A percentile compares a stretch with the other conserved stretches of the same genome.
Evolutionary conservation across 176 grass and related monocot species (phyloP).

Genomic region (Zoysia pacifica): DNA sequence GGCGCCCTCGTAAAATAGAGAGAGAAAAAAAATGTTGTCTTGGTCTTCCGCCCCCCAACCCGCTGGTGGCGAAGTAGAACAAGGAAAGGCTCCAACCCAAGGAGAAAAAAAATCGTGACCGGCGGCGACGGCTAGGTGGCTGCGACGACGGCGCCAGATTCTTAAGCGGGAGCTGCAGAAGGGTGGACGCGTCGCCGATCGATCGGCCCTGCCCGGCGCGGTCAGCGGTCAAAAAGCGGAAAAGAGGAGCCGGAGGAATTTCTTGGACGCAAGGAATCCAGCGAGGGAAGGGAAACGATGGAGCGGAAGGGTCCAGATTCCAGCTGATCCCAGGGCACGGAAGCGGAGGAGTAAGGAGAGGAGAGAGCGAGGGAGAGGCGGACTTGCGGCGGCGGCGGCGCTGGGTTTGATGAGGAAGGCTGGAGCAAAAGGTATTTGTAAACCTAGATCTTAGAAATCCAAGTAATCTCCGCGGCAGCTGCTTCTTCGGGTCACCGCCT

Average conservation of each 20-base stretch:
- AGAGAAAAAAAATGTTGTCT: constrained; percentile 42
- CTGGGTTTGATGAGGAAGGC: constrained; percentile 54
- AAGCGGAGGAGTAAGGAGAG: background rate
- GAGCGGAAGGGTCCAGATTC: constrained; percentile 22
- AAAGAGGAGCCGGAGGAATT: constrained; percentile 34
- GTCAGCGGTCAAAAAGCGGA: constrained; percentile 30
- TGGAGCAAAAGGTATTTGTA: constrained; percentile 58
- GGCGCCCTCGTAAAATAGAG: constrained; percentile 33
- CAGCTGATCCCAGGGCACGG: constrained; percentile 17
- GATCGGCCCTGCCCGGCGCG: constrained; percentile 4
- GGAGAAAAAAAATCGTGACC: constrained; percentile 26
- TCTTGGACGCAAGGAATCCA: constrained; percentile 57
- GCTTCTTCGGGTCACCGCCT: constrained; percentile 10
- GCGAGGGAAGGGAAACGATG: constrained; percentile 30
- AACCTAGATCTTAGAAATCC: constrained; percentile 67
- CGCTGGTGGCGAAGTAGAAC: constrained; percentile 52
- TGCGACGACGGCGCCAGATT: background rate
- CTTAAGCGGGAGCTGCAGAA: background rate
- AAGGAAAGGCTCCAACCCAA: constrained; percentile 44
- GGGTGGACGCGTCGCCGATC: constrained; percentile 31
- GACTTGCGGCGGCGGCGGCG: constrained; percentile 10
- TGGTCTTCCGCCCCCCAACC: constrained; percentile 42
- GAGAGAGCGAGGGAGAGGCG: background rate
- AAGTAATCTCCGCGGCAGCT: constrained; percentile 35
- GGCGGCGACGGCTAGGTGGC: constrained; percentile 22